Percentiles rank a stretch among this genome's conserved stretches.
phyloP scores from a whole-genome alignment of 306 rosid genomes.

The Astragalus glycyphyllos region DNA sequence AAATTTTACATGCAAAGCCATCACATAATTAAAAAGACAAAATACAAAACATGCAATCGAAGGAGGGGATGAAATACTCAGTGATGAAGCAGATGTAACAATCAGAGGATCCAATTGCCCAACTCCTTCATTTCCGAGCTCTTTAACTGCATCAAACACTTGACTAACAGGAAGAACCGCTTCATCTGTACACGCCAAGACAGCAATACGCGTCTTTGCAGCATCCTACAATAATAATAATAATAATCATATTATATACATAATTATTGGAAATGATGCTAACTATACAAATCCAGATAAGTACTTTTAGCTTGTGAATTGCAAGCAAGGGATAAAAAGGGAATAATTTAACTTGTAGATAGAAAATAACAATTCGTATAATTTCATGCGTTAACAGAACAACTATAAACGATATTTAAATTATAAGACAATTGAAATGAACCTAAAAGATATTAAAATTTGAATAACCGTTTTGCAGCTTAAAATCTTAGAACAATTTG shows the following conservation, averaged over 20 bases:
- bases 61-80: slow-evolving; percentile 46
- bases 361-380: neutral
- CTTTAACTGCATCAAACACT: slow-evolving; percentile 52
- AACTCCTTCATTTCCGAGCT: slow-evolving; percentile 50
- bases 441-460: too few species aligned
- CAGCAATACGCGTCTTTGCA: slow-evolving; percentile 43
- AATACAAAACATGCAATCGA: neutral
- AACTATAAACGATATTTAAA: neutral
- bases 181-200: slow-evolving; percentile 73
- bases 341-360: too few species aligned
- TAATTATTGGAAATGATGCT: neutral
- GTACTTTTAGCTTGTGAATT: neutral
- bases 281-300: neutral
- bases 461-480: neutral
- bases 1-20: slow-evolving; percentile 2
- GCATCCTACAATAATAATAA: slow-evolving; percentile 49
- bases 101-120: slow-evolving; percentile 58
- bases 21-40: neutral
- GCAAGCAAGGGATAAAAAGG: neutral
- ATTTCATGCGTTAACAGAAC: neutral
- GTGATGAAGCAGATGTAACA: slow-evolving; percentile 62
- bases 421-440: too few species aligned
- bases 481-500: neutral
- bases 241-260: neutral
- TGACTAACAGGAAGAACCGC: slow-evolving; percentile 56